Conservation (phyloP, 1,284 basidiomycete genomes). For the Athelia psychrophila region DNA sequence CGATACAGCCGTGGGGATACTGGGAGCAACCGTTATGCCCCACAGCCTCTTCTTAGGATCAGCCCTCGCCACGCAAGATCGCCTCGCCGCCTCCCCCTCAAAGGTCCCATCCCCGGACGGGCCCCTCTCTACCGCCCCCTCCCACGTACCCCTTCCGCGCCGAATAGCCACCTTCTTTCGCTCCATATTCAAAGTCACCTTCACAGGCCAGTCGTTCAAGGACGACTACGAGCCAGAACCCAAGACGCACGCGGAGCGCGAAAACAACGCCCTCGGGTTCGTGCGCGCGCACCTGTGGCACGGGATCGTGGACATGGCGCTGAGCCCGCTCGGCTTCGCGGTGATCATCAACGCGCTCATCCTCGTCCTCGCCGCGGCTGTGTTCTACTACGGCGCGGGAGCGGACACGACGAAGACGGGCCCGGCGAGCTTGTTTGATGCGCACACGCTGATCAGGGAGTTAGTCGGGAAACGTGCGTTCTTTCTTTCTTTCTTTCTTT, state of each 20-base stretch:
- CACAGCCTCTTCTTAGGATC: conserved; percentile 83
- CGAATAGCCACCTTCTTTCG: background rate
- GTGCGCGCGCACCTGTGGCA: conserved; percentile 78
- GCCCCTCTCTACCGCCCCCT: background rate
- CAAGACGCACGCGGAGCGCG: conserved; percentile 47
- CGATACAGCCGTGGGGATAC: conserved; percentile 58
- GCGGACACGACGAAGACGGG: no score
- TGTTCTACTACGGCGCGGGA: conserved; percentile 47
- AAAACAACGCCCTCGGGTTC: conserved; percentile 69
- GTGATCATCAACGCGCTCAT: conserved; percentile 71
- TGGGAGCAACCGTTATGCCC: conserved; percentile 68
- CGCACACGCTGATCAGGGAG: conserved; percentile 57
- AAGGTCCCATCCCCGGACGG: conserved; percentile 6
- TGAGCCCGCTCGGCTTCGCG: conserved; percentile 72
- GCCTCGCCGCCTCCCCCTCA: conserved; percentile 36
- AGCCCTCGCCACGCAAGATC: conserved; percentile 66
- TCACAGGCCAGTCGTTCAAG: background rate
- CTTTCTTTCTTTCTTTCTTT: no score
- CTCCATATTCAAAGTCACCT: background rate
- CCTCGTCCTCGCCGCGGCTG: conserved; percentile 17
- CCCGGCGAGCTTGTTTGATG: conserved; percentile 65
- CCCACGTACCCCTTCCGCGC: background rate
- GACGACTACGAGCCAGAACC: conserved; percentile 1
- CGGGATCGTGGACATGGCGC: conserved; percentile 65
- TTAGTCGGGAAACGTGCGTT: conserved; percentile 57